These are phyloP conservation scores for Symbiodinium natans DNA, from an alignment of 73 alveolate species.

Conservation along the genomic window DNA sequence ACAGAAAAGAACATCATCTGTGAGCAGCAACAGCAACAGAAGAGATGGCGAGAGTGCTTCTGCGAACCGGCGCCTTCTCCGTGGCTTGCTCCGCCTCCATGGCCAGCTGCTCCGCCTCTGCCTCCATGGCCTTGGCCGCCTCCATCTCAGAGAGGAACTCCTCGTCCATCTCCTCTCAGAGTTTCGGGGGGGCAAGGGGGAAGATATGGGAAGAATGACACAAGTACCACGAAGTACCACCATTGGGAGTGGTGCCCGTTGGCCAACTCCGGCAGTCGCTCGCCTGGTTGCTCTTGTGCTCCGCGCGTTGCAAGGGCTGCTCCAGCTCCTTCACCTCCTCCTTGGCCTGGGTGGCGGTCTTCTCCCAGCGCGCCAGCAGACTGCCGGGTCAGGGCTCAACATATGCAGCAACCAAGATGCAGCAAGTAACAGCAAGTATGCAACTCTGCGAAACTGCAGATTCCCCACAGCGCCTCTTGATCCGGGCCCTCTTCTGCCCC, in stretches of 20 bases:
- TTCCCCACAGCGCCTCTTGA: slow-evolving; percentile 24
- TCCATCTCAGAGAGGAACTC: not conserved
- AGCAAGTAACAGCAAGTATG: not conserved
- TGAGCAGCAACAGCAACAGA: too few relatives aligned
- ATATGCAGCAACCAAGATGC: not conserved
- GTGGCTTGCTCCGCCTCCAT: not conserved
- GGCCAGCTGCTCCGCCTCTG: not conserved
- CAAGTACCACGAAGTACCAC: not conserved
- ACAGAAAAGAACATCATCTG: too few relatives aligned
- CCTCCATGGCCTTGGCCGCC: slow-evolving; percentile 14
- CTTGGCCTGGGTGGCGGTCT: slow-evolving; percentile 16
- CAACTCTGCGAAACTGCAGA: too few relatives aligned
- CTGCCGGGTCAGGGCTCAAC: not conserved
- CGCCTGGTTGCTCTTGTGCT: slow-evolving; percentile 12
- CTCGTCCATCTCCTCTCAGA: not conserved
- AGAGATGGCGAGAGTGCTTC: too few relatives aligned
- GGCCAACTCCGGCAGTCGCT: not conserved
- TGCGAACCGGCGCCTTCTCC: not conserved
- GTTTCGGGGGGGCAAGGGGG: not conserved
- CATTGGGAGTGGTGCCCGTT: not conserved
- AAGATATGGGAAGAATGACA: not conserved
- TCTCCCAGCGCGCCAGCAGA: slow-evolving; percentile 72
- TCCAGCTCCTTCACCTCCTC: slow-evolving; percentile 73
- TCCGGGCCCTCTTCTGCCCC: slow-evolving; percentile 33
- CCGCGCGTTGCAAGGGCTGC: slow-evolving; percentile 48